These are phyloP conservation scores for Epichloe aotearoae DNA, from an alignment of 2,329 filamentous ascomycete species.

Conservation along the genomic window DNA sequence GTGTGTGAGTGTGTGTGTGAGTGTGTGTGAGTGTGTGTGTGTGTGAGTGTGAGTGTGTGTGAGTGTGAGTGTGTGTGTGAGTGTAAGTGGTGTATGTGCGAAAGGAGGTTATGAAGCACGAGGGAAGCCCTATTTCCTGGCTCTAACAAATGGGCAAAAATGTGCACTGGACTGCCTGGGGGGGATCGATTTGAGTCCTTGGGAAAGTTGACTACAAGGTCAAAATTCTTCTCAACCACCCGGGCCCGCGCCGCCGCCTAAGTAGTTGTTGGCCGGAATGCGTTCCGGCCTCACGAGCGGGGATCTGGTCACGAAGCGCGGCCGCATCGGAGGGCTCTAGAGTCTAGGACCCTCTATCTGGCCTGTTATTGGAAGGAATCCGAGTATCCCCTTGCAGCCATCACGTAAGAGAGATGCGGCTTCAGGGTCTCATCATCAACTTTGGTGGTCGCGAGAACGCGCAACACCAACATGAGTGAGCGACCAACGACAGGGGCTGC, in stretches of 20 bases:
- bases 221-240: conserved; percentile 1
- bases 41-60: rapidly evolving
- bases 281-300: conserved; percentile 29
- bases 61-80: no score
- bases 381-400: background rate
- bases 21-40: background rate
- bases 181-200: no score
- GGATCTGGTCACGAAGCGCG: conserved; percentile 12
- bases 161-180: no score
- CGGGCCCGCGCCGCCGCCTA: conserved; percentile 24
- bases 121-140: no score
- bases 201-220: background rate
- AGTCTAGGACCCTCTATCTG: conserved; percentile 7
- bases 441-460: background rate
- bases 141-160: no score
- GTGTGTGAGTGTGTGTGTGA: background rate
- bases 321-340: conserved; percentile 9
- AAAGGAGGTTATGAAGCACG: no score
- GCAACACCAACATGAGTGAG: background rate
- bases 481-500: background rate
- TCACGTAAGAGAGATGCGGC: conserved; percentile 14
- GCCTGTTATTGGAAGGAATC: conserved; percentile 8
- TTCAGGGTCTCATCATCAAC: no score
- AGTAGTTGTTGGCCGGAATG: conserved; percentile 36
- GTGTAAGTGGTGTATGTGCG: no score